Evolutionary conservation across 179 eudicot species (phyloP).

Genomic region (Drosera spatulata): DNA sequence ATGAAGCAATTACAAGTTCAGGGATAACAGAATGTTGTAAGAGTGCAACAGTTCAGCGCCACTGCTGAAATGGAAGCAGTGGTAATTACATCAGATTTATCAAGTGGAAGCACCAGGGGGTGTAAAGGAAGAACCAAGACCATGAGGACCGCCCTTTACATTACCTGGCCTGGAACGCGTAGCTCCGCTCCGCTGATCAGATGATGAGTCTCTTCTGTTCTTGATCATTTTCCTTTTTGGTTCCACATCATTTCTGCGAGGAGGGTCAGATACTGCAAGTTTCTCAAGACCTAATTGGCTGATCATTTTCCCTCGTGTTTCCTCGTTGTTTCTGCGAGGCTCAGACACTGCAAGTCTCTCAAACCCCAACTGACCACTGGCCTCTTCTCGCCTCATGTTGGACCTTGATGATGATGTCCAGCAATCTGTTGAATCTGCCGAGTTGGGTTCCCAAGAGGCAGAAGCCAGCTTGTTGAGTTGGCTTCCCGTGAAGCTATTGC

Average conservation of each 20-base stretch:
- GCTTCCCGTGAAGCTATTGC: constrained; percentile 54
- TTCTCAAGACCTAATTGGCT: neutral
- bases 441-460: constrained; percentile 76
- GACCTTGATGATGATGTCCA: constrained; percentile 38
- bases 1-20: no score
- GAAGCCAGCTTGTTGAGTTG: constrained; percentile 41
- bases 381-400: constrained; percentile 7
- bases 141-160: constrained; percentile 4
- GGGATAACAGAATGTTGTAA: no score
- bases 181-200: constrained; percentile 14
- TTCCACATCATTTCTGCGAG: neutral
- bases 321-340: neutral
- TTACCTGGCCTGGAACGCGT: constrained; percentile 19
- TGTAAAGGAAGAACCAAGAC: no score
- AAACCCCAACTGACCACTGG: neutral
- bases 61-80: no score
- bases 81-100: no score
- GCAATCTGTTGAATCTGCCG: constrained; percentile 69
- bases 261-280: neutral
- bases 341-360: neutral
- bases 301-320: neutral
- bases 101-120: no score
- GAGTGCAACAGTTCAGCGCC: no score
- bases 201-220: constrained; percentile 9
- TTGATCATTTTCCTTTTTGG: neutral